Evolutionary conservation across 257 asterid species (phyloP), one percentile per base, ranked within the genome.

Genomic region (Avicennia marina): DNA sequence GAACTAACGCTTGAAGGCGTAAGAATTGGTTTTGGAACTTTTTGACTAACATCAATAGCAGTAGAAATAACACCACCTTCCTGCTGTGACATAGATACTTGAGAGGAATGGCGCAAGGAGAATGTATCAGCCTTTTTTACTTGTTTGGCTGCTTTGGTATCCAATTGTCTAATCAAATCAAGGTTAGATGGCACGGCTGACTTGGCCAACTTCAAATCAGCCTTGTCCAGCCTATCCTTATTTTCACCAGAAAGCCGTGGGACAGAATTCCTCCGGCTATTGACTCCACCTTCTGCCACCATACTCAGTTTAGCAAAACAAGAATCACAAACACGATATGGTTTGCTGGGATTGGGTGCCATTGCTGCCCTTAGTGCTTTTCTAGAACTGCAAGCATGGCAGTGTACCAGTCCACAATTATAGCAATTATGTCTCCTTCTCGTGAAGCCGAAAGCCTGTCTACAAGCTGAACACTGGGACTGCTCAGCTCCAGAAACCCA

Each of bases 261-360:
- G 26, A 76, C 88, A 18, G 82, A 66, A 43, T 68, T 85, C 66
- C 94, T 91, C 69, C 95, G 63, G 74, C 54, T 81, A 54, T 75
- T 74, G 31, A 47, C 72, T 44, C 90, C 89, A 16, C 80, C 72
- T 66, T 90, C 97, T 1, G 85, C 90, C 62, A 87, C 75, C 70
- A 83, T 91, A 19, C 90, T 83, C 42, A 91, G 78, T 63, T 91
- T 91, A 13, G 81, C 73, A 65, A 75, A 86, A 67, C 98, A 91
- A 7, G 95, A 60, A 68, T 91, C 98, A 67, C 98, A 91, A n/a
- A 91, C 98, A 18, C 96, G 95, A 64, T 83, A 77, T 0, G 89
- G 95, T 65, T 91, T 91, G 81, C 73, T 72, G 26, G 95, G 98
- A 70, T 85, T 83, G n/a, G 98, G 96, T 12, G 98, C 94, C 74